A percentile compares a stretch with the other conserved stretches of the same genome.
Evolutionary conservation across 305 asterid species (phyloP).

Genomic region (Fraxinus baroniana): DNA sequence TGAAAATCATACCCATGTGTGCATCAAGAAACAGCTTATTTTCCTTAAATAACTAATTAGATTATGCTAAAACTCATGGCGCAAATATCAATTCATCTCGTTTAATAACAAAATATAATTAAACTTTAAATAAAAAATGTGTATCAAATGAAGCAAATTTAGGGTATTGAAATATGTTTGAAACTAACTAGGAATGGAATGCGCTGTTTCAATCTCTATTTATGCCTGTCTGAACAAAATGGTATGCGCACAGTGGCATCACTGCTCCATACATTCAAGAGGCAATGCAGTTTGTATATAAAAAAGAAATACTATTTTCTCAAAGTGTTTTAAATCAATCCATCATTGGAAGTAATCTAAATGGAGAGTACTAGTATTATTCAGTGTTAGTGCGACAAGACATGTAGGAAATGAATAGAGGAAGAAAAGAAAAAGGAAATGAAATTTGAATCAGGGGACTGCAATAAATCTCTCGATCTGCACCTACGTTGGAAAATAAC

Average conservation of each 20-base stretch:
- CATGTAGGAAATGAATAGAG: not conserved
- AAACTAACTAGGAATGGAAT: not conserved
- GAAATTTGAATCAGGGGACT: not conserved
- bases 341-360: not conserved
- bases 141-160: not conserved
- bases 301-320: not conserved
- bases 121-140: not conserved
- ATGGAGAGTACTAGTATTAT: not conserved
- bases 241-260: not conserved
- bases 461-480: not conserved
- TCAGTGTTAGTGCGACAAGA: not conserved
- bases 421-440: not conserved
- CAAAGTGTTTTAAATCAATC: not conserved
- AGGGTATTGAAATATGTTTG: not conserved
- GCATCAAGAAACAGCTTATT: not conserved
- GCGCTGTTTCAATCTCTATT: not conserved
- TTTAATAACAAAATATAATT: not conserved
- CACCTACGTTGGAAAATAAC: not conserved
- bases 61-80: not conserved
- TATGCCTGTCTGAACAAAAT: not conserved
- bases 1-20: not conserved
- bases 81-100: not conserved
- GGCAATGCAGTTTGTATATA: not conserved
- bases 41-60: not conserved
- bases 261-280: not conserved